These are phyloP conservation scores for Maudiozyma barnettii DNA, from an alignment of 805 yeast genomes.

Conservation along the genomic window DNA sequence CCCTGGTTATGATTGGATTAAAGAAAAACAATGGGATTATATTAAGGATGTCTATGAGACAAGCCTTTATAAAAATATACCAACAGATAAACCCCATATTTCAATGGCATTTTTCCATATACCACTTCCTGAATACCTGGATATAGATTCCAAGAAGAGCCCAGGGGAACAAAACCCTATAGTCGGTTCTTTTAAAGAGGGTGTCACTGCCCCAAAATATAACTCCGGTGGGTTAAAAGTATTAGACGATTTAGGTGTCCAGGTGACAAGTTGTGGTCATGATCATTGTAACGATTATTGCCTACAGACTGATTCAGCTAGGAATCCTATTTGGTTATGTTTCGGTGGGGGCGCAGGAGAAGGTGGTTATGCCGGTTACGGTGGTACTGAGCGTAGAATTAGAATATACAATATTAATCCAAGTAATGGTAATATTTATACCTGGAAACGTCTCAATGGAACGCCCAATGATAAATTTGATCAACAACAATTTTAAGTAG, in stretches of 20 bases:
- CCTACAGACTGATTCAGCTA: conserved; percentile 40
- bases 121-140: conserved; percentile 77
- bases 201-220: conserved; percentile 64
- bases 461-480: conserved; percentile 42
- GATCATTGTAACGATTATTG: conserved; percentile 95
- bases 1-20: conserved; percentile 84
- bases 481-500: conserved; percentile 33
- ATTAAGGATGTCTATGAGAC: conserved; percentile 32
- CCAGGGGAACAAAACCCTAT: conserved; percentile 25
- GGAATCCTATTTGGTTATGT: conserved; percentile 62
- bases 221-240: conserved; percentile 58
- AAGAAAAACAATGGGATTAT: conserved; percentile 56
- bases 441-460: conserved; percentile 69
- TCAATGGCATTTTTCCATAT: conserved; percentile 92
- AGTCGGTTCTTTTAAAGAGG: conserved; percentile 65
- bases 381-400: conserved; percentile 72
- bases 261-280: conserved; percentile 78
- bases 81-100: conserved; percentile 35
- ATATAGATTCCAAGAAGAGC: conserved; percentile 30
- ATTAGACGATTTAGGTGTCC: conserved; percentile 58
- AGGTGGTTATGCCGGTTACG: conserved; percentile 94
- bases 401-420: conserved; percentile 63
- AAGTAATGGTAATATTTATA: conserved; percentile 32
- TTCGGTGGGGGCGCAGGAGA: conserved; percentile 92
- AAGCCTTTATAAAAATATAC: conserved; percentile 22